A percentile compares a stretch with the other conserved stretches of the same genome.
phyloP scores from a whole-genome alignment of 768 basidiomycete genomes.

The Auricularia sp. region DNA sequence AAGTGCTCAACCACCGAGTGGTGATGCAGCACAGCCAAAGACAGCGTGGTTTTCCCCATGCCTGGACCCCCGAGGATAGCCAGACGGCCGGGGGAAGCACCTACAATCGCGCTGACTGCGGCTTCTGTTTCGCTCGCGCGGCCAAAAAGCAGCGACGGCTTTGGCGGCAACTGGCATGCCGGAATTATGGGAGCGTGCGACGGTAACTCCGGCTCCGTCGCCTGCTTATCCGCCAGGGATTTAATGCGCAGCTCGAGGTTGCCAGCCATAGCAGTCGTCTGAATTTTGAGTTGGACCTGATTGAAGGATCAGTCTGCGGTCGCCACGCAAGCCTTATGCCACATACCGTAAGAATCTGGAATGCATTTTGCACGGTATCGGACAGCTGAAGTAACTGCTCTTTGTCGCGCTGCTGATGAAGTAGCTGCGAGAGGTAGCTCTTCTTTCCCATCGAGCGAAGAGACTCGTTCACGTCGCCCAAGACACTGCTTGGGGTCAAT shows the following conservation, averaged over 20 bases:
- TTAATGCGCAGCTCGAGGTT: no score
- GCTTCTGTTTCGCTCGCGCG: background rate
- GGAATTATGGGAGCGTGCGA: no score
- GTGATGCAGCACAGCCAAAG: conserved; percentile 23
- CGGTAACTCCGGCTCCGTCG: no score
- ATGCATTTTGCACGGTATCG: no score
- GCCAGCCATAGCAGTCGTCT: no score
- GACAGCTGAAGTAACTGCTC: no score
- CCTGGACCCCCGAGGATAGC: conserved; percentile 23
- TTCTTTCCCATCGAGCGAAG: background rate
- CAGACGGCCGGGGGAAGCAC: background rate
- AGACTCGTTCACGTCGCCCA: background rate
- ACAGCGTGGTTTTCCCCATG: conserved; percentile 30
- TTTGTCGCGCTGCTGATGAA: background rate
- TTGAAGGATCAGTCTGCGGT: no score
- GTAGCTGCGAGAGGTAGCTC: background rate
- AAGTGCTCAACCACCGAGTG: conserved; percentile 16
- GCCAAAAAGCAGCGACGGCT: background rate
- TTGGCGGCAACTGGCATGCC: no score
- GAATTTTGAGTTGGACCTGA: no score
- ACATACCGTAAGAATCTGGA: no score
- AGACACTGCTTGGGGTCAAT: background rate
- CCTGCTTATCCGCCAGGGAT: no score
- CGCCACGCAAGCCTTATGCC: no score
- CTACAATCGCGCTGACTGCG: background rate